phyloP scores from a whole-genome alignment of 176 grass and related monocot species.

The Thalia dealbata region DNA sequence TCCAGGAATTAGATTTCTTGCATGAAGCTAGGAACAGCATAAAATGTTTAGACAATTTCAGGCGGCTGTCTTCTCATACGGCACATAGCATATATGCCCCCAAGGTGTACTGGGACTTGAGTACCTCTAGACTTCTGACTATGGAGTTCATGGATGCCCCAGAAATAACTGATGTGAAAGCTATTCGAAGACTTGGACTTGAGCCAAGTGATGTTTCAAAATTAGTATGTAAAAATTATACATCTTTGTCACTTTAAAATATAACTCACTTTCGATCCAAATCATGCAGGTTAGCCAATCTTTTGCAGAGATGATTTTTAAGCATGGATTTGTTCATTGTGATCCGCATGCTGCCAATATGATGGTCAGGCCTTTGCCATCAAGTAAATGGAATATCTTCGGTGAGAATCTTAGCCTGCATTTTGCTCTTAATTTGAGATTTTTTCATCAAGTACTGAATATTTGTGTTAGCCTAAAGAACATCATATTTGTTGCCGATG shows the following conservation, averaged over 20 bases:
- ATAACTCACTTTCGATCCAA: conserved; percentile 3
- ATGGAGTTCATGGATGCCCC: conserved; percentile 96
- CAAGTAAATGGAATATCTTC: conserved; percentile 40
- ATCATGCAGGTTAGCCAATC: conserved; percentile 52
- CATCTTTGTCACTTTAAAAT: neutral
- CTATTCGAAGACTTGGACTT: conserved; percentile 56
- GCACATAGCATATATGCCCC: conserved; percentile 70
- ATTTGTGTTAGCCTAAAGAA: no score
- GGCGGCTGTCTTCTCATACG: conserved; percentile 66
- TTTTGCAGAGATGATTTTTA: conserved; percentile 98
- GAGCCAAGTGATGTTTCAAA: conserved; percentile 74
- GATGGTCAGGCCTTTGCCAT: conserved; percentile 74
- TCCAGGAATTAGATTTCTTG: conserved; percentile 85
- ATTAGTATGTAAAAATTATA: conserved; percentile 35
- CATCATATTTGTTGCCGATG: no score
- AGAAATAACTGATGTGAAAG: conserved; percentile 82
- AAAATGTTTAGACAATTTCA: conserved; percentile 82
- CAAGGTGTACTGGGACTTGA: conserved; percentile 81
- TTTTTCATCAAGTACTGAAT: no score
- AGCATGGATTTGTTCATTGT: conserved; percentile 99
- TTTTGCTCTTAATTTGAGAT: neutral
- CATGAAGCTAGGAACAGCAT: conserved; percentile 72
- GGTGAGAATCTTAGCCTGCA: conserved; percentile 30
- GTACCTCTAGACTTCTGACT: conserved; percentile 67
- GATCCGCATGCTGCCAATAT: conserved; percentile 98